Evolutionary conservation across 2,329 filamentous ascomycete species (phyloP), one percentile per base, ranked within the genome.

Genomic region (Talaromyces rugulosus): DNA sequence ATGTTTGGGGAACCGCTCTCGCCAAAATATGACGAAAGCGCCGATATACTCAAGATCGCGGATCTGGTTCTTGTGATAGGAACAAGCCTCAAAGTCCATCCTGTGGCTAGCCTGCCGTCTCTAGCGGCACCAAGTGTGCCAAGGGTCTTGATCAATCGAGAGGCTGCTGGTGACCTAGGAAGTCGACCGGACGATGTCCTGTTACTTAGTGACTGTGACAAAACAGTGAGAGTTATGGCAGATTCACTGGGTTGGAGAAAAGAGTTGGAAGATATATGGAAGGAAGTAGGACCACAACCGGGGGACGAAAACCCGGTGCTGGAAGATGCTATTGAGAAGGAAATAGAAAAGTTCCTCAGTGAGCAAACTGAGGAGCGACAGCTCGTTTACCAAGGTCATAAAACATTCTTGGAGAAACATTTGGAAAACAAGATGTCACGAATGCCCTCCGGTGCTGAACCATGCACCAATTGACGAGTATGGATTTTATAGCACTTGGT

Each of bases 41-140:
- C 34, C 2, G 69, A 78, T 40, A 70, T 85, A 12, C 80, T 84
- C 0, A 70, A 71, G 1, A 75, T 83, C 69, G 88, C 89, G 0
- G 90, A 94, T 70, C 74, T 95, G 4, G 81, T 87, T 47, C 84
- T 96, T 57, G 83, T 96, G 9, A 85, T 96, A 77, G 91, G 92
- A 1, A 95, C 91, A 0, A 94, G 90, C 66, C 76, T 96, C 63
- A 85, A 82, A 2, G 92, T 96, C 5, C 88, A 91, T 60, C 92
- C 92, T 0, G 96, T 96, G 69, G 90, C 92, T 1, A 83, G 83
- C 12, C 77, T 96, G 50, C 91, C 92, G 0, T 73, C 82, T n/a
- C 75, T 86, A 66, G 85, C 85, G 2, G 66, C 71, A 3, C 79
- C 85, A 1, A 78, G 78, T 0, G 83, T 84, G 6, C 92, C 91